phyloP scores from a whole-genome alignment of 805 yeast genomes.

The Wickerhamiella galacta region DNA sequence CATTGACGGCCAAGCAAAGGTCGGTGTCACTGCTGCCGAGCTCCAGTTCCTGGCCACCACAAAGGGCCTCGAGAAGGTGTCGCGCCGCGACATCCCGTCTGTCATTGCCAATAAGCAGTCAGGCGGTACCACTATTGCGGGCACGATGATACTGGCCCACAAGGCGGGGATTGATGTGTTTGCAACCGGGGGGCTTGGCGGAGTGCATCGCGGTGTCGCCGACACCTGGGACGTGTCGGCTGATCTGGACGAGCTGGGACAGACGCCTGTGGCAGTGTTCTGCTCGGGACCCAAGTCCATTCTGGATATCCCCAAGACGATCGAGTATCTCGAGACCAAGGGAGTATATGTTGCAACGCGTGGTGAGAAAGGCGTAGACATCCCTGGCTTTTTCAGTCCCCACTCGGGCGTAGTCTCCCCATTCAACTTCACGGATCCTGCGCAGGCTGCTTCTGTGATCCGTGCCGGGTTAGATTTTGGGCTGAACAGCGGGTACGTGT shows the following conservation, averaged over 20 bases:
- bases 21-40: conserved; percentile 40
- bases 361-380: conserved; percentile 33
- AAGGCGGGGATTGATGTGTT: conserved; percentile 66
- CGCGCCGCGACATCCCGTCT: conserved; percentile 63
- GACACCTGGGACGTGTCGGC: conserved; percentile 68
- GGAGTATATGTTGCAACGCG: conserved; percentile 72
- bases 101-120: conserved; percentile 44
- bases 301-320: conserved; percentile 59
- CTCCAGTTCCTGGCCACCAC: conserved; percentile 33
- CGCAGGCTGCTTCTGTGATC: conserved; percentile 48
- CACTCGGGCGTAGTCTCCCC: conserved; percentile 64
- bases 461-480: conserved; percentile 30
- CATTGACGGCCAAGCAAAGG: conserved; percentile 49
- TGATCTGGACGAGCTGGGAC: conserved; percentile 68
- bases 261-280: conserved; percentile 76
- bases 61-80: conserved; percentile 36
- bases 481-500: conserved; percentile 49
- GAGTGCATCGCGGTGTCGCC: conserved; percentile 71
- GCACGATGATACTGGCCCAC: conserved; percentile 69
- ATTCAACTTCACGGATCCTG: conserved; percentile 35
- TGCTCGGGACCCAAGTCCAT: conserved; percentile 87
- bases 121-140: conserved; percentile 86
- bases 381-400: conserved; percentile 73
- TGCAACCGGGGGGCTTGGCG: conserved; percentile 90
- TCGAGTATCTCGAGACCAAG: conserved; percentile 79